Base-by-base conservation (phyloP, 2,329 filamentous ascomycete genomes). In the Niveomyces coronatus region DNA sequence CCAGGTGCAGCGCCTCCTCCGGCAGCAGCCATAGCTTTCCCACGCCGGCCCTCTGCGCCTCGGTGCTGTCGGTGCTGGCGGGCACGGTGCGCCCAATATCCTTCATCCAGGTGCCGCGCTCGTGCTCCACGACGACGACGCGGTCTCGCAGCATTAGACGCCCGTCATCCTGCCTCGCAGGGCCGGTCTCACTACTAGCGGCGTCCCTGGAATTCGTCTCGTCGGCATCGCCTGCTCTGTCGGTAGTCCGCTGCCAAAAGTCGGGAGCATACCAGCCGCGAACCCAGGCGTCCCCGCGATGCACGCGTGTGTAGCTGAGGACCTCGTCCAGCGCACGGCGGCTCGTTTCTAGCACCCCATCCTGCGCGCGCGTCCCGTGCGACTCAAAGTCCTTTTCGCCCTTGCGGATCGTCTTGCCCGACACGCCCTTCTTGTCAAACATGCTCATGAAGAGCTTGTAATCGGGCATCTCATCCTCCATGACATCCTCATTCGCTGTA, bases 301-400 rank as follows among this genome's bases (percentile, higher is more conserved):
- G 87, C 19, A 82, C 67, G 35, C 89, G 76, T 34, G 83, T 82
- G 56, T 82, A 82, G 36, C 77, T 72, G 39, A 96, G 70, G 3
- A 89, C 88, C 49, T 86, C 79, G 59, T 94, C 84, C 82, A 98
- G 91, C 15, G 88, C 89, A 48, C 74, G 70, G 39, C 89, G 79
- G 45, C 86, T 94, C 32, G 83, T 75, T 52, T 86, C 82, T 36
- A 98, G 77, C 8, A 81, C 75, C 40, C 74, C 71, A 47, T 81
- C 77, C 60, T 98, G 91, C 22, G 84, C 76, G 22, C 76, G 74
- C 3, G 91, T 96, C 33, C 85, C 84, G 61, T 96, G 87, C 19
- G 84, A 80, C 62, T 96, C 91, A 57, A 95, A 98, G 63, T 98
- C 91, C 60, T 98, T 98, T 57, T 94, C 87, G 44, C 91, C 91